Base-by-base conservation (phyloP, 2,329 filamentous ascomycete species). In the Dothistroma septosporum region DNA sequence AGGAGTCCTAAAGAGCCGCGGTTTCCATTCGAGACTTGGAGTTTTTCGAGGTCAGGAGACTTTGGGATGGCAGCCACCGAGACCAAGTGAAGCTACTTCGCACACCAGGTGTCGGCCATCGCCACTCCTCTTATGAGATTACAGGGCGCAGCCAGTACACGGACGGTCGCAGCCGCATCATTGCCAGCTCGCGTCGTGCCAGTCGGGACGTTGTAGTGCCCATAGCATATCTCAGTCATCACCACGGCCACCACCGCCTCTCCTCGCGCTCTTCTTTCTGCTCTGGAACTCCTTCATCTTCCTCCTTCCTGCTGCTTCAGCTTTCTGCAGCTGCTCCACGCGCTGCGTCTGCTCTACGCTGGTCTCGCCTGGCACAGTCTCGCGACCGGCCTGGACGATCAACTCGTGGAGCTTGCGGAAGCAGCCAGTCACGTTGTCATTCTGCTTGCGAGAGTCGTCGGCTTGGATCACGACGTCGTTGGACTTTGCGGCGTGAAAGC, bases 371-470 rank as follows among this genome's bases (percentile, higher is more conserved):
- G 84, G 85, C 22, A 88, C 77, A 2, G 75, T 76, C 24, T 76
- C 71, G 24, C 76, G 76, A 5, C 80, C 85, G 21, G 80, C 80
- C 32, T 79, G 77, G 28, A 78, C 70, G 54, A 88, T 77, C 58
- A 86, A 68, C 57, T 82, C 76, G 62, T 83, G 77, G 61, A 88
- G 77, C 69, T 84, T 85, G 53, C 78, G 75, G 69, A 82, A 86
- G 72, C 85, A 87, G 31, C 78, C 76, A 50, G 83, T 79, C 55
- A 84, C 81, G 68, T 88, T 88, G 61, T 81, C 80, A 49, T 75
- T 77, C 69, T 86, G 85, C 70, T 86, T 86, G 44, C 85, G 81
- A 63, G 81, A 84, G 61, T 86, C 83, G 67, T 87, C 85, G 47
- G 83, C 82, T 66, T 87, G 85, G 63, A 88, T 85, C 57, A 87